Evolutionary conservation across 1,139 yeast species (phyloP).

Genomic region (Candida tetrigidarum): DNA sequence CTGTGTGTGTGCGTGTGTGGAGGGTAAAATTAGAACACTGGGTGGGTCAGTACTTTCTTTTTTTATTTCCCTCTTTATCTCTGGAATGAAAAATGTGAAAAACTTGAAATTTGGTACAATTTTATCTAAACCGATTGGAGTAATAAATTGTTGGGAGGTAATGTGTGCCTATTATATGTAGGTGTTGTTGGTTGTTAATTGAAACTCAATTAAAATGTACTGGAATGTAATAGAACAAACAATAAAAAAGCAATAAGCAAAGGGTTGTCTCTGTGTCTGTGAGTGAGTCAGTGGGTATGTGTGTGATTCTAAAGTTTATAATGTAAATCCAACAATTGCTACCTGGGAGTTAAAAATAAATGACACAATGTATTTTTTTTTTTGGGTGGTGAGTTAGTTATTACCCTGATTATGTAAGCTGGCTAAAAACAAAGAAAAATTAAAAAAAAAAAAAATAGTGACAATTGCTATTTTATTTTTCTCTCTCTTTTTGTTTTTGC

Average conservation of each 20-base stretch:
- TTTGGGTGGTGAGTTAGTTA: no score
- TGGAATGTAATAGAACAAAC: neutral
- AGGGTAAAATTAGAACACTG: no score
- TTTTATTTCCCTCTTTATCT: no score
- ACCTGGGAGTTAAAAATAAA: neutral
- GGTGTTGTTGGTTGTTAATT: neutral
- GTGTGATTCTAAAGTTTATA: no score
- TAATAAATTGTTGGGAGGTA: neutral
- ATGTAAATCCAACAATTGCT: no score
- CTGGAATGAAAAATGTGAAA: neutral
- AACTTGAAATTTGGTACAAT: constrained; percentile 1
- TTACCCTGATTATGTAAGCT: no score
- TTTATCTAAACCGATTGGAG: neutral
- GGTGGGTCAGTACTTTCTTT: no score
- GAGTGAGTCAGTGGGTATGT: neutral
- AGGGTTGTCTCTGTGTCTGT: no score
- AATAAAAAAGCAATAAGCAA: no score
- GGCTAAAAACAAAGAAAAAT: no score
- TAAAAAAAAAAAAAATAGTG: neutral
- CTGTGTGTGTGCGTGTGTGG: neutral
- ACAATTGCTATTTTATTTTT: neutral
- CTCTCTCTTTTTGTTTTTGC: neutral
- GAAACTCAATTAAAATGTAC: neutral
- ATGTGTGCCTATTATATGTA: neutral
- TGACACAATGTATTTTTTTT: constrained; percentile 1